Conservation (phyloP, 352 stramenopile species). For the Globisporangium emineosum region DNA sequence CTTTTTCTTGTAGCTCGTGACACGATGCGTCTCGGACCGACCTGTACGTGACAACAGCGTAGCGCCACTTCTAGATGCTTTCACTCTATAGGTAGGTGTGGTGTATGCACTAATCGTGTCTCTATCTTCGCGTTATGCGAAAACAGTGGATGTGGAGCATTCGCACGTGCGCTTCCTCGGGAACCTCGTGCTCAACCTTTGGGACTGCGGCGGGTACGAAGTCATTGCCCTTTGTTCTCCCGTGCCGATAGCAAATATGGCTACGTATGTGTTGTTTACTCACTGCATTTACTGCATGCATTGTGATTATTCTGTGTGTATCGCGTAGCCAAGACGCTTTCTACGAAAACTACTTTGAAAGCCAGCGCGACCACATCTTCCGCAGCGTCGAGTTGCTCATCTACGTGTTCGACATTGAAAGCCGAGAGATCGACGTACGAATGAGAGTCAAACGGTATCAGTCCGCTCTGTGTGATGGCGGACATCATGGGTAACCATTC, state of each 20-base stretch:
- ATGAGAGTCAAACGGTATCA: not conserved
- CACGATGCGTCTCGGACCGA: constrained; percentile 96
- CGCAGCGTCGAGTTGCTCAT: constrained; percentile 97
- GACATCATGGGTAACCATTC: too few relatives aligned
- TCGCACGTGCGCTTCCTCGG: constrained; percentile 95
- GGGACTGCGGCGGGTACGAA: constrained; percentile 96
- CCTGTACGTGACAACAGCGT: constrained; percentile 45
- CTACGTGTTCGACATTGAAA: constrained; percentile 99
- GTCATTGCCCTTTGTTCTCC: too few relatives aligned
- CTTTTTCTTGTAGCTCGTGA: constrained; percentile 79
- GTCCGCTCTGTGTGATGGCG: too few relatives aligned
- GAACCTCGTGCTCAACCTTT: constrained; percentile 98
- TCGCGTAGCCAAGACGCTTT: constrained; percentile 98
- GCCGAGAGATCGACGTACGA: constrained; percentile 68
- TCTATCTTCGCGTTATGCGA: constrained; percentile 2
- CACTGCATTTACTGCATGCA: too few relatives aligned
- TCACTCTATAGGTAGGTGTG: too few relatives aligned
- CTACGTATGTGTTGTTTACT: too few relatives aligned
- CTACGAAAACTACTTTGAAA: constrained; percentile 99
- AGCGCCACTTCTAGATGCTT: not conserved
- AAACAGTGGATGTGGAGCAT: constrained; percentile 89
- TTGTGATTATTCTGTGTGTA: constrained; percentile 11
- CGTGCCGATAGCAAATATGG: too few relatives aligned
- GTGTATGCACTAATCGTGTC: too few relatives aligned
- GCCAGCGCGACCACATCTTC: constrained; percentile 99